These are phyloP conservation scores for Leccinum boreale DNA, from an alignment of 768 basidiomycete species.

Conservation along the genomic window DNA sequence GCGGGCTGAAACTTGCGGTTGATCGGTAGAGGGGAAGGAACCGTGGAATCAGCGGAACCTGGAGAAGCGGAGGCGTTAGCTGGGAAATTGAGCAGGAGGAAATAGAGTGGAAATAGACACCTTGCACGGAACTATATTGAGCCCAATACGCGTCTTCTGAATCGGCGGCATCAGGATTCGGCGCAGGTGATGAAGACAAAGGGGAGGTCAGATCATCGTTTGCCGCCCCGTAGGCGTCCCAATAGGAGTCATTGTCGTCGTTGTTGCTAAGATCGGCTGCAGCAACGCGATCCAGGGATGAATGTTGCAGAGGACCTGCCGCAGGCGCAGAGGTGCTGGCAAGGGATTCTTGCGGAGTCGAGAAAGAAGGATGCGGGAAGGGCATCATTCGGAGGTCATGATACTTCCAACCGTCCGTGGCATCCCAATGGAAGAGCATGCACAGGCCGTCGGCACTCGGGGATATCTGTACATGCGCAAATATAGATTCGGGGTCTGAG, in stretches of 20 bases:
- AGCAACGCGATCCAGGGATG: neutral
- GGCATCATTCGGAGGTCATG: constrained; percentile 70
- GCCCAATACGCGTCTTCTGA: constrained; percentile 74
- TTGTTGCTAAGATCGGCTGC: constrained; percentile 22
- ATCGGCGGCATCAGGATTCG: constrained; percentile 7
- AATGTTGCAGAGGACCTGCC: neutral
- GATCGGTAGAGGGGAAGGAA: constrained; percentile 47
- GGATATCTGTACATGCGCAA: constrained; percentile 56
- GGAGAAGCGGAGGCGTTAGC: constrained; percentile 4
- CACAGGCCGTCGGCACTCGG: constrained; percentile 40
- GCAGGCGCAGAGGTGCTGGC: constrained; percentile 22
- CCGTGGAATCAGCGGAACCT: constrained; percentile 74
- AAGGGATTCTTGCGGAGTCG: constrained; percentile 26
- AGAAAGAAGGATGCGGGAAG: constrained; percentile 48
- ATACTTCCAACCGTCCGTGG: constrained; percentile 56
- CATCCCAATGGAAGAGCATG: constrained; percentile 69
- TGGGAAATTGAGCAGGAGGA: constrained; percentile 1
- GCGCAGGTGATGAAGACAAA: constrained; percentile 18
- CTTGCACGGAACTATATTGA: constrained; percentile 66
- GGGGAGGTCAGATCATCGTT: constrained; percentile 28
- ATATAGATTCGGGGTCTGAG: constrained; percentile 48
- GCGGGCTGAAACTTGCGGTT: constrained; percentile 26
- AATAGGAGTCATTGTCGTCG: constrained; percentile 55
- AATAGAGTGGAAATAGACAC: constrained; percentile 34
- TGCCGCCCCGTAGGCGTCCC: constrained; percentile 57